phyloP scores from a whole-genome alignment of 331 rosid species.

The Telfairia occidentalis region DNA sequence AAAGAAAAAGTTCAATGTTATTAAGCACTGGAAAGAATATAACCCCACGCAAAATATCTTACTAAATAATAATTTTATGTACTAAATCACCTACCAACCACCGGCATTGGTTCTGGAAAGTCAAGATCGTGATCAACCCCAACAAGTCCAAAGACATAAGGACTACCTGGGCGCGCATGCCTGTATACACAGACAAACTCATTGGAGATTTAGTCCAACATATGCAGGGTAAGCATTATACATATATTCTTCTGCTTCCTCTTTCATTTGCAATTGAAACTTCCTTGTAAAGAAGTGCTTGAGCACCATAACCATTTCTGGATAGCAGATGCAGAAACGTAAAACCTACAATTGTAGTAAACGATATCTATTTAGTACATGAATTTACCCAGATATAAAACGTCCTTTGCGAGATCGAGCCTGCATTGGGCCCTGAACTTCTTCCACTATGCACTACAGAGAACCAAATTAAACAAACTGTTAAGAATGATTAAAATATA shows the following conservation, averaged over 20 bases:
- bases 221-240: conserved; percentile 12
- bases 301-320: background rate
- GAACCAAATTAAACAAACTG: conserved; percentile 22
- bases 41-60: background rate
- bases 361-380: background rate
- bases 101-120: conserved; percentile 99
- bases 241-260: background rate
- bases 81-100: conserved; percentile 47
- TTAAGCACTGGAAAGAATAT: background rate
- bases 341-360: background rate
- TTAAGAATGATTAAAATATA: background rate
- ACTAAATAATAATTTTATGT: background rate
- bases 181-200: conserved; percentile 30
- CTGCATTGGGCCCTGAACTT: conserved; percentile 83
- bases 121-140: conserved; percentile 81
- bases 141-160: conserved; percentile 90
- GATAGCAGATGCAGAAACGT: background rate
- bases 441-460: conserved; percentile 88
- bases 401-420: conserved; percentile 87
- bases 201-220: conserved; percentile 5
- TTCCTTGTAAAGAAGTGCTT: background rate
- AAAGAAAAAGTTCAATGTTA: background rate
- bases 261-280: background rate
- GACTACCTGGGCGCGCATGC: conserved; percentile 98
- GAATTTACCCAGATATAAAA: conserved; percentile 73